Conservation (phyloP, 352 stramenopile species). For the Phytophthora multivora region DNA sequence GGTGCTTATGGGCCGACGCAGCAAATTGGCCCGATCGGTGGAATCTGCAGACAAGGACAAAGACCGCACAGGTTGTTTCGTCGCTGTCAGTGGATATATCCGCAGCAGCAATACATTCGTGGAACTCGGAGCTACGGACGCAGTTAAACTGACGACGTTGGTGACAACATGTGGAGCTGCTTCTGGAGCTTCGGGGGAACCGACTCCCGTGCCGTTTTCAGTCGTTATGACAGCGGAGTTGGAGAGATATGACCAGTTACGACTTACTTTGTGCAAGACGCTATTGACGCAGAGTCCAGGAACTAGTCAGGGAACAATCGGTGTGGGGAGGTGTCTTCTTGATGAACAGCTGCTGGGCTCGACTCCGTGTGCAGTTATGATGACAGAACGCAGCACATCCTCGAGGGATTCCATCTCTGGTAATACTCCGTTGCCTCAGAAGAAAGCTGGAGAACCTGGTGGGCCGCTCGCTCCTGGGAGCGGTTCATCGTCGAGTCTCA, state of each 20-base stretch:
- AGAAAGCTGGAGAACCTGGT: constrained; percentile 9
- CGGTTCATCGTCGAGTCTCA: constrained; percentile 21
- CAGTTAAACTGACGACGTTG: constrained; percentile 58
- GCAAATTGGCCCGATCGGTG: constrained; percentile 50
- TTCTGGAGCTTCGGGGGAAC: constrained; percentile 17
- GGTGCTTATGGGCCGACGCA: constrained; percentile 53
- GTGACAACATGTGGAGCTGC: constrained; percentile 33
- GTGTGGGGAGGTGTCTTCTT: constrained; percentile 55
- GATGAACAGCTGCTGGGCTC: constrained; percentile 59
- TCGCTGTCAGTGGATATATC: constrained; percentile 56
- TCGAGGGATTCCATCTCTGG: constrained; percentile 35
- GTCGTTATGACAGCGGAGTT: constrained; percentile 61
- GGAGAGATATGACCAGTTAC: constrained; percentile 62
- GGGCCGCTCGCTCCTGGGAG: not conserved
- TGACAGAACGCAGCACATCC: constrained; percentile 54
- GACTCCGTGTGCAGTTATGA: constrained; percentile 41
- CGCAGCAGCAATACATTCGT: constrained; percentile 44
- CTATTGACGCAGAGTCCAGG: constrained; percentile 49
- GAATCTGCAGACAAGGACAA: constrained; percentile 51
- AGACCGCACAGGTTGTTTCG: constrained; percentile 60
- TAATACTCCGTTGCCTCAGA: constrained; percentile 18
- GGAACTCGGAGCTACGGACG: constrained; percentile 67
- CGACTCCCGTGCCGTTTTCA: constrained; percentile 56
- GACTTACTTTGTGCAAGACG: constrained; percentile 68
- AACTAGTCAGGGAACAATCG: constrained; percentile 50